phyloP scores from a whole-genome alignment of 306 rosid genomes.

The Fragaria iinumae region DNA sequence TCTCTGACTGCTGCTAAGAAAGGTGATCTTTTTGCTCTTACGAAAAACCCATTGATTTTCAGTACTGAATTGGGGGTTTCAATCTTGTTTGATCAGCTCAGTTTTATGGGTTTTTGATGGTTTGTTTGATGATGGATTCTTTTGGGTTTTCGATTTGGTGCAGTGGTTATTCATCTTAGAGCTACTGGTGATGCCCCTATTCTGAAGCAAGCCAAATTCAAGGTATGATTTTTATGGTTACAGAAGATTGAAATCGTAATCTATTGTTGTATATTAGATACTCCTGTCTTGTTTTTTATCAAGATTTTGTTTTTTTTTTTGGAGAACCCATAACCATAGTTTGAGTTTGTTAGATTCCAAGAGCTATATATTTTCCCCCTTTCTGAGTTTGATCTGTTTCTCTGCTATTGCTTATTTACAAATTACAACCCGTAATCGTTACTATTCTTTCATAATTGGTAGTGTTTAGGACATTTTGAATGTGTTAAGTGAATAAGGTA shows the following conservation, averaged over 20 bases:
- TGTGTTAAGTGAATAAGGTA: background rate
- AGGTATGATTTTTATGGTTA: conserved; percentile 42
- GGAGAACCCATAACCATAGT: background rate
- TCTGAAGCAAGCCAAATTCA: conserved; percentile 88
- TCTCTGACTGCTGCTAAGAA: conserved; percentile 63
- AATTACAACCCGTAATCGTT: background rate
- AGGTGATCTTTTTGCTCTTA: conserved; percentile 39
- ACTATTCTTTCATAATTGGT: background rate
- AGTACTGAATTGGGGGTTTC: background rate
- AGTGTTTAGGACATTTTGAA: background rate
- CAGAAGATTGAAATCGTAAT: background rate
- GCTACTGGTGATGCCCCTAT: conserved; percentile 99
- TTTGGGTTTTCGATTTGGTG: conserved; percentile 28
- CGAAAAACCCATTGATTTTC: conserved; percentile 6
- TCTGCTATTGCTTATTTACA: background rate
- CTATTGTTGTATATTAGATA: too few species aligned
- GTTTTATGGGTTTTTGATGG: background rate
- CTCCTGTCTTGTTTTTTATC: background rate
- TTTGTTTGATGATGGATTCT: conserved; percentile 9
- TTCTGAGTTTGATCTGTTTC: background rate
- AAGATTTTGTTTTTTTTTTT: background rate
- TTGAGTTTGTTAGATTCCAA: background rate
- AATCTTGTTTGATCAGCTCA: background rate
- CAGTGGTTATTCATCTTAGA: conserved; percentile 94
- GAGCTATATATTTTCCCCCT: background rate